Evolutionary conservation across 352 stramenopile species (phyloP), one percentile per base, ranked within the genome.

Genomic region (Pythium periplocum): DNA sequence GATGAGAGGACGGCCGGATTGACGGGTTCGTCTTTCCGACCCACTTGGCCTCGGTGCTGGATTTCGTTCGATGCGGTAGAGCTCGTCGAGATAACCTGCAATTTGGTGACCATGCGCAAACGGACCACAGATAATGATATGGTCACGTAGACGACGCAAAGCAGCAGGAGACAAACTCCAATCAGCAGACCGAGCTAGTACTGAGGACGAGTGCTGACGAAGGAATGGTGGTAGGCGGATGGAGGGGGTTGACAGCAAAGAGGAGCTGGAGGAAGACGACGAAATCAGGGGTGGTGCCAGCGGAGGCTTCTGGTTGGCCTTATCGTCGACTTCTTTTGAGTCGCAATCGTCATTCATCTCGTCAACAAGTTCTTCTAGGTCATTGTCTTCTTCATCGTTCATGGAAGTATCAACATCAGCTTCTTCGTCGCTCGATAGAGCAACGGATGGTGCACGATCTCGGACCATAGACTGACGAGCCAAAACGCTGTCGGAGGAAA

Each of bases 61-160:
- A 26, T 0, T 26, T 10, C 31, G 36, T 52, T 82, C 71, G 17
- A 55, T 61, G 39, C 33, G 50, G 48, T 72, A 78, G 9, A 84
- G 43, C 32, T 76, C 61, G 17, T 78, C 64, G 34, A 84, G 45
- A 46, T 80, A 73, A 37, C 66, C 69, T 10, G 70, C 64, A 37
- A 83, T 47, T 39, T 78, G 69, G 34, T 70, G 45, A 1, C 61
- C 55, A 36, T 75, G 70, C 2, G 51, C 62, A 12, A 78, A 68
- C 41, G 66, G 68, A 0, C 71, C 73, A 39, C 68, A 77, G 48
- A 84, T 78, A 53, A 78, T 66, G 33, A 76, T 64, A 57, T 78
- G 71, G 41, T 64, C 61, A 31, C 57, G 56, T 12, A 82, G 52
- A 2, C 59, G 67, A 12, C 54, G 42, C n/a, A 68, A 51, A 3